These are phyloP conservation scores for Phytophthora sp. DNA, from an alignment of 352 stramenopile genomes.

Conservation along the genomic window DNA sequence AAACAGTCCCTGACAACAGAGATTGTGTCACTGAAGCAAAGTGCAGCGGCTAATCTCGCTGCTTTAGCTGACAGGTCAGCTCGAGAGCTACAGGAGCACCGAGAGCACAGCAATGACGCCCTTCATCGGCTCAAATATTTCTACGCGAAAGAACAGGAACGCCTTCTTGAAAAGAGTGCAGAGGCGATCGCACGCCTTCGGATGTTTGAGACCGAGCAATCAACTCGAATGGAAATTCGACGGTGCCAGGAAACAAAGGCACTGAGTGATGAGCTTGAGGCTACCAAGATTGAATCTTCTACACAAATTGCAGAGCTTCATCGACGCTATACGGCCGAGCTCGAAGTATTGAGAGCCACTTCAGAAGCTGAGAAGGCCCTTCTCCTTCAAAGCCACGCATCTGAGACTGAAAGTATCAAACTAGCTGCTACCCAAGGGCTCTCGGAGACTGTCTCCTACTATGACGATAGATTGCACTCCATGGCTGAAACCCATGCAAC, in stretches of 20 bases:
- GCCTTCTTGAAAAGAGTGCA: slow-evolving; percentile 22
- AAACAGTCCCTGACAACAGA: slow-evolving; percentile 20
- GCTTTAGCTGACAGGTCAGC: slow-evolving; percentile 26
- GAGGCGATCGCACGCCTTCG: slow-evolving; percentile 32
- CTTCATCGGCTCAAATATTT: slow-evolving; percentile 22
- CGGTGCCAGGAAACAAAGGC: slow-evolving; percentile 25
- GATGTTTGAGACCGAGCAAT: slow-evolving; percentile 40
- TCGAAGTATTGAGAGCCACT: slow-evolving; percentile 19
- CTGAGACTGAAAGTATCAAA: slow-evolving; percentile 25
- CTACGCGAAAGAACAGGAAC: slow-evolving; percentile 22
- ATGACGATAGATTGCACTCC: slow-evolving; percentile 21
- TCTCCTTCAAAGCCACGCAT: slow-evolving; percentile 25
- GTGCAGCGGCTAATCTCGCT: slow-evolving; percentile 27
- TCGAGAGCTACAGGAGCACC: slow-evolving; percentile 33
- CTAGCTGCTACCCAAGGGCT: slow-evolving; percentile 24
- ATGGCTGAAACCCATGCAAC: slow-evolving; percentile 17
- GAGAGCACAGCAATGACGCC: slow-evolving; percentile 29
- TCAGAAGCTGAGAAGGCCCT: slow-evolving; percentile 13
- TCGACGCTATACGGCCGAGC: slow-evolving; percentile 27
- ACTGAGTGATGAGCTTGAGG: slow-evolving; percentile 24
- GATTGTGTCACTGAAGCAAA: slow-evolving; percentile 31
- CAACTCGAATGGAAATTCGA: slow-evolving; percentile 27
- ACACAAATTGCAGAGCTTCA: slow-evolving; percentile 33
- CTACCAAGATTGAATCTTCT: slow-evolving; percentile 2
- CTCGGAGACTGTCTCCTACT: slow-evolving; percentile 22